Percentiles rank a stretch among this genome's conserved stretches.
Conservation (phyloP, 2,329 filamentous ascomycete species). For the Neofusicoccum ribis region DNA sequence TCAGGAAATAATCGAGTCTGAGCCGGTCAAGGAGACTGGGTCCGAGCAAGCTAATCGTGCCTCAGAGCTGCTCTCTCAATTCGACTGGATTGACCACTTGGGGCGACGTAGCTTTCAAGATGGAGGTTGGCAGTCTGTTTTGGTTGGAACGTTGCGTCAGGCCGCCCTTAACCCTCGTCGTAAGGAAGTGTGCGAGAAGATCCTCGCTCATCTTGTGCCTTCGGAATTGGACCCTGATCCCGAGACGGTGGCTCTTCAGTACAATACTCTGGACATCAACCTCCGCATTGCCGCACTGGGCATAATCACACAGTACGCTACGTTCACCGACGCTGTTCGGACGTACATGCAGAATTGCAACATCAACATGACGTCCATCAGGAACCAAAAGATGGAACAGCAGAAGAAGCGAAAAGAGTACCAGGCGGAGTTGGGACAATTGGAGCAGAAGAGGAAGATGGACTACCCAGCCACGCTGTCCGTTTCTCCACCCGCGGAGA, state of each 20-base stretch:
- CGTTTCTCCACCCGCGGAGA: conserved; percentile 56
- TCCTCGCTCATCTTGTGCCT: conserved; percentile 80
- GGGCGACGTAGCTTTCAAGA: conserved; percentile 81
- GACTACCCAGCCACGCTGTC: conserved; percentile 72
- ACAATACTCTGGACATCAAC: conserved; percentile 78
- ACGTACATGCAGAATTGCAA: conserved; percentile 90
- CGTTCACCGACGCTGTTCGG: conserved; percentile 82
- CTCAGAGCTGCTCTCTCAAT: conserved; percentile 70
- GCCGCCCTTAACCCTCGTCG: conserved; percentile 74
- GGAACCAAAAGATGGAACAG: conserved; percentile 93
- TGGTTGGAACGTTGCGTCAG: conserved; percentile 83
- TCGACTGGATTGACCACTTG: conserved; percentile 83
- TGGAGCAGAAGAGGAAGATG: conserved; percentile 74
- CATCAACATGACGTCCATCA: conserved; percentile 89
- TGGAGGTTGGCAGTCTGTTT: conserved; percentile 88
- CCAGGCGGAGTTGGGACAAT: conserved; percentile 64
- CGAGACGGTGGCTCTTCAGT: conserved; percentile 72
- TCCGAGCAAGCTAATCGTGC: conserved; percentile 55
- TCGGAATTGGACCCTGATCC: conserved; percentile 71
- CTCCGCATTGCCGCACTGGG: conserved; percentile 77
- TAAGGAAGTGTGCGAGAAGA: conserved; percentile 71
- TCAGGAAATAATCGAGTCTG: not conserved
- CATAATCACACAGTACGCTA: conserved; percentile 80
- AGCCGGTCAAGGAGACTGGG: not conserved
- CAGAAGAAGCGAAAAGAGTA: conserved; percentile 72